These are phyloP conservation scores for Epichloe baconii DNA, from an alignment of 2,329 filamentous ascomycete species.

Conservation along the genomic window DNA sequence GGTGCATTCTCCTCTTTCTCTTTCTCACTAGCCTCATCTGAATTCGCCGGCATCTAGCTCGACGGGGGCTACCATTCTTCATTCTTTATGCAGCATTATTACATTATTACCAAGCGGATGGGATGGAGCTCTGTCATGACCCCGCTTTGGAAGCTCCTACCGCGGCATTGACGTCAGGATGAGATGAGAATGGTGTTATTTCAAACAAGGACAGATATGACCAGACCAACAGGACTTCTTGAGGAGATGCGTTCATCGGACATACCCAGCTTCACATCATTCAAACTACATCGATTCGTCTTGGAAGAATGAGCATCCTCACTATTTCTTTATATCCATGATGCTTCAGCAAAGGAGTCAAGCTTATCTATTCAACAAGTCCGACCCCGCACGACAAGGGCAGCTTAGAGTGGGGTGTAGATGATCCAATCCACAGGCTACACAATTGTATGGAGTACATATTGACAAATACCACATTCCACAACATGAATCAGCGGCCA, in stretches of 20 bases:
- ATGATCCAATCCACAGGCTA: too few relatives aligned
- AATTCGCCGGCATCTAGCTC: not conserved
- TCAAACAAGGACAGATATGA: too few relatives aligned
- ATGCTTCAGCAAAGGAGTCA: too few relatives aligned
- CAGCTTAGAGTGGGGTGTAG: too few relatives aligned
- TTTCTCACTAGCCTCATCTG: not conserved
- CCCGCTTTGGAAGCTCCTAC: not conserved
- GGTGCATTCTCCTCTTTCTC: not conserved
- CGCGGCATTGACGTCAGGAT: not conserved
- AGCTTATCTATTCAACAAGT: too few relatives aligned
- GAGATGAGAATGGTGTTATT: not conserved
- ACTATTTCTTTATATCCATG: too few relatives aligned
- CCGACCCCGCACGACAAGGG: not conserved
- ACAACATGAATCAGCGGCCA: conserved; percentile 2
- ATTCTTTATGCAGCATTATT: not conserved
- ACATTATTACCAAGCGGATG: not conserved
- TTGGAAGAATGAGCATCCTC: too few relatives aligned
- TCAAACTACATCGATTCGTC: too few relatives aligned
- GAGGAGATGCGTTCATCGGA: too few relatives aligned
- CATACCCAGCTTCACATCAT: too few relatives aligned
- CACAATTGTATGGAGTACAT: not conserved
- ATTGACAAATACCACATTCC: not conserved
- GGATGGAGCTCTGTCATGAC: not conserved
- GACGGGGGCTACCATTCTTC: not conserved
- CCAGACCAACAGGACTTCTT: too few relatives aligned